phyloP scores from a whole-genome alignment of 2,329 filamentous ascomycete genomes.

The Stenocarpella maydis region DNA sequence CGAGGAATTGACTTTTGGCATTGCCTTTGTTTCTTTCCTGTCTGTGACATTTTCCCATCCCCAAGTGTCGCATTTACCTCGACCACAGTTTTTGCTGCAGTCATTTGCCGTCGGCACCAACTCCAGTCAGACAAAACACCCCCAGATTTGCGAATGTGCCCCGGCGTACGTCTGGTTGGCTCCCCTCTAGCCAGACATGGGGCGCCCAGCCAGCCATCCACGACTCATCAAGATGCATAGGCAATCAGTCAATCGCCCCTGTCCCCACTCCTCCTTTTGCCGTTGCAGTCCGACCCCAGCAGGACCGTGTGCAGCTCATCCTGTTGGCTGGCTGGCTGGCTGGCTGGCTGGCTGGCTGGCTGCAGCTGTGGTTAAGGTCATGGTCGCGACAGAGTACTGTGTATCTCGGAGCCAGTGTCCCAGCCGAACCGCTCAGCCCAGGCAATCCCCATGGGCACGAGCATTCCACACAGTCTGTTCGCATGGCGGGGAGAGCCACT shows the following conservation, averaged over 20 bases:
- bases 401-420: no score
- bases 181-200: background rate
- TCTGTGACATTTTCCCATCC: background rate
- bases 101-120: background rate
- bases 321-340: background rate
- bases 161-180: background rate
- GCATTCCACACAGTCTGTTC: slow-evolving; percentile 8
- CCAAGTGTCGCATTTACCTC: background rate
- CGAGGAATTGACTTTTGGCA: slow-evolving; percentile 1
- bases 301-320: background rate
- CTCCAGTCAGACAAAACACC: background rate
- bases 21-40: no score
- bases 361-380: background rate
- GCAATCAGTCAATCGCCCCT: background rate
- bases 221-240: background rate
- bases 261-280: background rate
- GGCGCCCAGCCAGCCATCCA: background rate
- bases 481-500: slow-evolving; percentile 1
- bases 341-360: no score
- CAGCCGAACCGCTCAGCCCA: slow-evolving; percentile 2
- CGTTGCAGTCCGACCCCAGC: background rate
- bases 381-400: background rate
- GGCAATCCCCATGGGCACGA: background rate
- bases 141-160: background rate
- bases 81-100: background rate